Evolutionary conservation across 345 rosid species (phyloP), one percentile per base, ranked within the genome.

Genomic region (Leavenworthia alabamica): DNA sequence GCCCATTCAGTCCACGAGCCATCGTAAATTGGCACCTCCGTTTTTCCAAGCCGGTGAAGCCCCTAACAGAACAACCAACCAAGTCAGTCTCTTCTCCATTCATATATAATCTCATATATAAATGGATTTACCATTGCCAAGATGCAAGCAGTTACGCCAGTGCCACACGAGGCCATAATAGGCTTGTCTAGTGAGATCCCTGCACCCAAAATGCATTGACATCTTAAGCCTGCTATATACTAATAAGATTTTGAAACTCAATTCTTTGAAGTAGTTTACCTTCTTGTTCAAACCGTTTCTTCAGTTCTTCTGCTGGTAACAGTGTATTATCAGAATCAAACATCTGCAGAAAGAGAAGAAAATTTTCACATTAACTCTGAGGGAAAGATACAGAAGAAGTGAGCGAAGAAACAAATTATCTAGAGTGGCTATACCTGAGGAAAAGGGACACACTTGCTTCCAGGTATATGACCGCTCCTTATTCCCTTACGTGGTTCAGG

Each of bases 1-100:
- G 89, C 99, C 97, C 97, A 94, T 77, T 94, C 99, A 0, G 96
- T 94, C 99, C 97, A 94, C 9, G 97, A 90, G 28, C 99, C 99
- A 73, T 94, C 99, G 32, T 94, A 94, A 7, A 90, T 79, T 1
- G 96, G 80, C 51, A 86, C 96, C 55, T 94, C 86, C 31, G 76
- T 63, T 76, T 86, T 89, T 58, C 97, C 97, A 11, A 94, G 77
- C 49, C 92, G 92, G 67, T 88, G 89, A 36, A 94, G 82, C 50
- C 99, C 97, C 97, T 94, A 73, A 55, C 66, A 68, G 24, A 44
- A 33, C 45, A 60, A 59, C 17, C n/a, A 0, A 66, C 29, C 11
- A 22, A 20, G 9, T 72, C 41, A 42, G 40, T 46, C 24, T 66
- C 12, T 6, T 10, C 44, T 51, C 32, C 4, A 9, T n/a, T 36